Evolutionary conservation across 2,329 filamentous ascomycete species (phyloP).

Genomic region (Botrytis cinerea): DNA sequence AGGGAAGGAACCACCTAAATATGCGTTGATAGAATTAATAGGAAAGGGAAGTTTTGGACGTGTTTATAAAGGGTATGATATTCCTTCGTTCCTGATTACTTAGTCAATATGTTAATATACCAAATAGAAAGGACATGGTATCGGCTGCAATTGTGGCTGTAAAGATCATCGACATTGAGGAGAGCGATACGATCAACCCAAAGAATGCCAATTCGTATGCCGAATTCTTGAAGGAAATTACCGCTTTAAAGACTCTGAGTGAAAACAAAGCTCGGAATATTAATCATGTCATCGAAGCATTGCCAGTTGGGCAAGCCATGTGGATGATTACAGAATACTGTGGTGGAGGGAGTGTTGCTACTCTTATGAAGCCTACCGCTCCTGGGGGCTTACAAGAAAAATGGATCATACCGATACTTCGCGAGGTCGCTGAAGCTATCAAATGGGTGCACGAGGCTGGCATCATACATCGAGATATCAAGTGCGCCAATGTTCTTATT

Average conservation of each 20-base stretch:
- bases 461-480: slow-evolving; percentile 72
- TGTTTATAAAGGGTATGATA: slow-evolving; percentile 63
- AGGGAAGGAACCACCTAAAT: slow-evolving; percentile 63
- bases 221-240: slow-evolving; percentile 69
- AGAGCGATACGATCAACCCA: slow-evolving; percentile 67
- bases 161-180: slow-evolving; percentile 84
- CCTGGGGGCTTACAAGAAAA: slow-evolving; percentile 68
- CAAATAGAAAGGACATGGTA: slow-evolving; percentile 39
- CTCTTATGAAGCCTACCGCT: slow-evolving; percentile 67
- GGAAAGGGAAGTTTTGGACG: slow-evolving; percentile 75
- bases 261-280: slow-evolving; percentile 76
- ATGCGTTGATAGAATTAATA: slow-evolving; percentile 70
- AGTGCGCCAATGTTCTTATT: slow-evolving; percentile 78
- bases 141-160: slow-evolving; percentile 62
- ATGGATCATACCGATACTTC: slow-evolving; percentile 67
- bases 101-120: not conserved
- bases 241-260: slow-evolving; percentile 69
- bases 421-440: slow-evolving; percentile 66
- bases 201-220: slow-evolving; percentile 67
- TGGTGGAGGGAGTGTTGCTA: slow-evolving; percentile 79
- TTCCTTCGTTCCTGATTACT: not conserved
- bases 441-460: slow-evolving; percentile 68
- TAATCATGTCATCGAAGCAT: slow-evolving; percentile 77
- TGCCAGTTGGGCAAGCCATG: slow-evolving; percentile 75
- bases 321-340: slow-evolving; percentile 91